Percentiles rank a stretch among this genome's conserved stretches.
These are phyloP conservation scores for Daldinia concentrica DNA, from an alignment of 495 filamentous ascomycete species.

Conservation along the genomic window DNA sequence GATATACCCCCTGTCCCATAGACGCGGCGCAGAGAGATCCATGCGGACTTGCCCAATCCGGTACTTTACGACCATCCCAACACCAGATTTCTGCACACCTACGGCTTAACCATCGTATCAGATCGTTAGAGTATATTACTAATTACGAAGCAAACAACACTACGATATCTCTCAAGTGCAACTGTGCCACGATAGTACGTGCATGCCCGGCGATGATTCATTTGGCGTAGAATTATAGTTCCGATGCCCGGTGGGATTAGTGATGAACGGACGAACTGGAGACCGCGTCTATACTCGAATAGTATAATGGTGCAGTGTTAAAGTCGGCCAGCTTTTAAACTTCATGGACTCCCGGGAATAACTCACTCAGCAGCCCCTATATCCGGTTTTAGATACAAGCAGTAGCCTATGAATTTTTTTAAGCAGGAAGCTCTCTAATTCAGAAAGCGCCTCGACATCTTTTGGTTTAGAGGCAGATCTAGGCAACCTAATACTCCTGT, in stretches of 20 bases:
- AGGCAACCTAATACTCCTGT: no score
- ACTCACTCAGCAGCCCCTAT: neutral
- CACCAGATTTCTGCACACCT: neutral
- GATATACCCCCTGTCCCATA: neutral
- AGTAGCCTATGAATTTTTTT: no score
- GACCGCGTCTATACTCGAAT: slow-evolving; percentile 12
- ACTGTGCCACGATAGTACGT: neutral
- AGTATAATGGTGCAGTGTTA: slow-evolving; percentile 1
- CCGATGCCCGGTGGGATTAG: neutral
- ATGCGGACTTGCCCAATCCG: neutral
- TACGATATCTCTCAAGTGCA: neutral
- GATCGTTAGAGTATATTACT: neutral
- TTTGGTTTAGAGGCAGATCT: neutral
- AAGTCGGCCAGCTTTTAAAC: no score
- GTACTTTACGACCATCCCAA: neutral
- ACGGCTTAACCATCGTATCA: neutral
- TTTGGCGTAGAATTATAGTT: neutral
- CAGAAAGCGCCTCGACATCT: neutral
- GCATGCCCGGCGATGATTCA: neutral
- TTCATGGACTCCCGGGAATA: neutral
- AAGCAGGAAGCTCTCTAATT: neutral
- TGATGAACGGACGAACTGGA: slow-evolving; percentile 13
- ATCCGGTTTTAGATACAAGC: neutral
- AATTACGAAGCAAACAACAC: neutral
- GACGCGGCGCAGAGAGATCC: neutral